These are phyloP conservation scores for Triticum dicoccoides DNA, from an alignment of 176 grass and related monocot genomes.

Conservation along the genomic window DNA sequence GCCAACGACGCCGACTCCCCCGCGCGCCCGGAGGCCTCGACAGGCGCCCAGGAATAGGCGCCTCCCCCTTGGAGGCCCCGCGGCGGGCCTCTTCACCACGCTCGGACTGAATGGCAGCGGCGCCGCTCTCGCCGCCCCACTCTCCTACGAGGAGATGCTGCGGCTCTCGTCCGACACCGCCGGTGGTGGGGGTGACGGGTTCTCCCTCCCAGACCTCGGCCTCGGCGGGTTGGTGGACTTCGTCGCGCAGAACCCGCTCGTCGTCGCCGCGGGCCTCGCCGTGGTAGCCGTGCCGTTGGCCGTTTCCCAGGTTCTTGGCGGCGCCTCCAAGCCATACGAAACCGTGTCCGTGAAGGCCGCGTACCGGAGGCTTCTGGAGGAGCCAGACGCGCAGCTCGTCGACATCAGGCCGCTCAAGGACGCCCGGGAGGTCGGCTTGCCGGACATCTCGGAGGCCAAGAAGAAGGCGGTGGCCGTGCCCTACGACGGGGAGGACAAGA, in stretches of 20 bases:
- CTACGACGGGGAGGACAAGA: constrained; percentile 80
- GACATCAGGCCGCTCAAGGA: constrained; percentile 88
- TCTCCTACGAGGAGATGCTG: constrained; percentile 81
- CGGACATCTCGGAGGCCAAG: constrained; percentile 57
- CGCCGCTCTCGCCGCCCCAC: constrained; percentile 43
- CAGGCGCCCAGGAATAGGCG: neutral
- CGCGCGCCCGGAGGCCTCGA: neutral
- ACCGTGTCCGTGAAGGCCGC: constrained; percentile 44
- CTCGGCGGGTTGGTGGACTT: constrained; percentile 54
- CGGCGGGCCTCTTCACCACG: constrained; percentile 42
- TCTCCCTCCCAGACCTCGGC: constrained; percentile 20
- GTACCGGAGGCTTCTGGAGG: constrained; percentile 65
- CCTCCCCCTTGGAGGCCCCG: constrained; percentile 34
- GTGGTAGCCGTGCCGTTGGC: constrained; percentile 57
- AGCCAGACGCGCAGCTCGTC: constrained; percentile 58
- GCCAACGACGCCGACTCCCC: neutral
- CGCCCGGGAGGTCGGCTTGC: constrained; percentile 40
- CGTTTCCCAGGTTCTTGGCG: constrained; percentile 51
- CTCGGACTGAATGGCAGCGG: constrained; percentile 22
- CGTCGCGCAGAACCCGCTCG: constrained; percentile 55
- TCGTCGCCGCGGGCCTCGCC: constrained; percentile 39
- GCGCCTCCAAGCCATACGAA: constrained; percentile 51
- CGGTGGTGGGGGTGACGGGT: neutral
- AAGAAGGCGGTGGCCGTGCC: constrained; percentile 70
- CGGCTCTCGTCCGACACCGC: constrained; percentile 8